phyloP scores from a whole-genome alignment of 768 basidiomycete species.

The Mrakia frigida region DNA sequence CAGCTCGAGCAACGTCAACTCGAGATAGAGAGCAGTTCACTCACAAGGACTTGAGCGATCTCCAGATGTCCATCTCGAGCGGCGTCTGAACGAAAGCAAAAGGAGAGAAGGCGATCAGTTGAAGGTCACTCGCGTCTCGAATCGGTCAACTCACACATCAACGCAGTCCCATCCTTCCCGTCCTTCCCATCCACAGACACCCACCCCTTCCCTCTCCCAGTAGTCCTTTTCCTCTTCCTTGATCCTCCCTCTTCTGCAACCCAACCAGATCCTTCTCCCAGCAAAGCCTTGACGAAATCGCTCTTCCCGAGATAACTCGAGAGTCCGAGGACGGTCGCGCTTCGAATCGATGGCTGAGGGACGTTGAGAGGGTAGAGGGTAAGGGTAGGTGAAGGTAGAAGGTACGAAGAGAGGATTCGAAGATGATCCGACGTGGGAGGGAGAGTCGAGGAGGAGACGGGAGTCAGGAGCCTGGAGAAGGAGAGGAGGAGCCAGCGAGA shows the following conservation, averaged over 20 bases:
- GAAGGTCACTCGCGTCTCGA: background rate
- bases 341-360: background rate
- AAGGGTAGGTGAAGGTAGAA: background rate
- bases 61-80: slow-evolving; percentile 18
- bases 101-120: background rate
- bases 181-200: slow-evolving; percentile 11
- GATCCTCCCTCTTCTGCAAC: background rate
- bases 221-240: background rate
- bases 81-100: background rate
- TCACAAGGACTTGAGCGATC: slow-evolving; percentile 23
- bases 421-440: background rate
- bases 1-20: background rate
- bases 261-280: background rate
- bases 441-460: background rate
- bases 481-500: background rate
- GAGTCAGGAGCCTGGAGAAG: too few relatives aligned
- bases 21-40: background rate
- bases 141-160: slow-evolving; percentile 9
- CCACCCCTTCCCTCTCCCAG: slow-evolving; percentile 10
- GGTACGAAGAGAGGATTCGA: background rate
- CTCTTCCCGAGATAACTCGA: background rate
- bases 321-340: slow-evolving; percentile 1
- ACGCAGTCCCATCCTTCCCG: slow-evolving; percentile 18
- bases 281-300: background rate
- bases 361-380: slow-evolving; percentile 18